A percentile compares a stretch with the other conserved stretches of the same genome.
phyloP scores from a whole-genome alignment of 257 asterid species.

The Ajuga chamaepitys region DNA sequence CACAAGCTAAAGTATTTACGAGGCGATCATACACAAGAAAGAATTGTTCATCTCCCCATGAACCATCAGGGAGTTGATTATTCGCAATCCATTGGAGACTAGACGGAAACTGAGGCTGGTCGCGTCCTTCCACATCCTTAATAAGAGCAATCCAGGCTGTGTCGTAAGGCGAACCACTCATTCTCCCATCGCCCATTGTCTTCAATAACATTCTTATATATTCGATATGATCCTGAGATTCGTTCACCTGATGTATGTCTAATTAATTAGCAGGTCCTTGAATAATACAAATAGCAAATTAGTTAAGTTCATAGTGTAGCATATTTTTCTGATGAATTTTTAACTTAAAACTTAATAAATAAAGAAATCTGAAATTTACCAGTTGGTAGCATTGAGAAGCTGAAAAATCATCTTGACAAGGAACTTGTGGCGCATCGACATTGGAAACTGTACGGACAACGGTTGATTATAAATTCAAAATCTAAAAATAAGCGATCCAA shows the following conservation, averaged over 20 bases:
- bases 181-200: conserved; percentile 11
- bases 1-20: background rate
- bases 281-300: too few species aligned
- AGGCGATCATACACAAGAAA: background rate
- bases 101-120: background rate
- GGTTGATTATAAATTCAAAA: background rate
- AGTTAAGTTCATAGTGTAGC: too few species aligned
- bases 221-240: background rate
- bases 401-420: background rate
- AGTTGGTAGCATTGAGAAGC: background rate
- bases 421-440: background rate
- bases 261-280: too few species aligned
- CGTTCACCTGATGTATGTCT: too few species aligned
- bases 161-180: background rate
- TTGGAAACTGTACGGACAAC: background rate
- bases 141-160: background rate
- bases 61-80: background rate
- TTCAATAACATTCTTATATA: conserved; percentile 15
- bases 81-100: background rate
- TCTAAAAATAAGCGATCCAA: too few species aligned
- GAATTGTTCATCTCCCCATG: background rate
- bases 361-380: too few species aligned
- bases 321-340: too few species aligned
- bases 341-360: too few species aligned
- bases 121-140: background rate